Base-by-base conservation (phyloP, 345 rosid genomes). In the Kandelia obovata region DNA sequence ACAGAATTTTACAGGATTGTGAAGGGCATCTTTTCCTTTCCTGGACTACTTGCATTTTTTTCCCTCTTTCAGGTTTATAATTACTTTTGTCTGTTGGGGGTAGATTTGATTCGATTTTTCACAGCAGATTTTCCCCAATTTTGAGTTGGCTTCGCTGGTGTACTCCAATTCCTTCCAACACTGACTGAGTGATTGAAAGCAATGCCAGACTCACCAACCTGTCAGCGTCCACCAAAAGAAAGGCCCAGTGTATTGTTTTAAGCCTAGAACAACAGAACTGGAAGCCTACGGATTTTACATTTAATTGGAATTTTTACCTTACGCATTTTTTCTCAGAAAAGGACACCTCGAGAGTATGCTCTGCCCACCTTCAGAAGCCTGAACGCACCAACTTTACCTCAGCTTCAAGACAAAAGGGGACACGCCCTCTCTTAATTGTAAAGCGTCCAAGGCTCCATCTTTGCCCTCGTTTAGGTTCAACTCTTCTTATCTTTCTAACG, bases 1-100 rank as follows among this genome's bases (percentile, higher is more conserved):
- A 66, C 72, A 71, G 78, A 70, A 16, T 62, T 34, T 34, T 69
- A 72, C 58, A 62, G 60, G 61, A 71, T 59, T 66, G 15, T 23
- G 58, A 8, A 56, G 61, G 19, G 75, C 73, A 72, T 81, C 73
- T 66, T 74, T 55, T 61, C 53, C 64, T 47, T 57, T 71, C 63
- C 17, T 52, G 72, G 61, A 34, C 32, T 58, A 5, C 23, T 61
- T 65, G 25, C 37, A 9, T 7, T 16, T 49, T 28, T 62, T 55
- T 11, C 11, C 59, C 26, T 1, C 34, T 25, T 37, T 10, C 5
- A 8, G 51, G 37, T 53, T 39, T 11, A 34, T 39, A 6, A 34
- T 52, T 26, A 8, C 52, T 32, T 26, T 31, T 53, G 58, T 55
- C 15, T 5, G 37, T 8, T 53, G n/a, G 61, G 21, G 35, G 5